Base-by-base conservation (phyloP, 1,139 yeast species). In the Pichia norvegensis region DNA sequence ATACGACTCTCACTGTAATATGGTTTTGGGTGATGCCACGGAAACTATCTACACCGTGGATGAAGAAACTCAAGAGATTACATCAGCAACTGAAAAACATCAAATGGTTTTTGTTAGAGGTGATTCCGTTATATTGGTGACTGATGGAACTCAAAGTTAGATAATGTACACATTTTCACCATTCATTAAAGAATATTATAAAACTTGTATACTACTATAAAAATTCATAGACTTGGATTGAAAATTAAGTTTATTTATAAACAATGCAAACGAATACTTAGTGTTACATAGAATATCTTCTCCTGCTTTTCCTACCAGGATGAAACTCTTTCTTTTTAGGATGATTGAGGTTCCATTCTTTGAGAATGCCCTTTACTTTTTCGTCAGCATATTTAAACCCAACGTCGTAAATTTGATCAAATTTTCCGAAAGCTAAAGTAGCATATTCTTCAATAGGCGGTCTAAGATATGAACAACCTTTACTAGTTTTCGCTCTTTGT, bases 41-140 rank as follows among this genome's bases (percentile, higher is more conserved):
- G 99, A 92, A 62, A 85, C 85, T 10, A 79, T 90, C 43, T 85
- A 78, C 60, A 71, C 72, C 35, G 61, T 78, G 35, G 76, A 71
- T 36, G 80, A 72, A 16, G 70, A 62, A 6, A 74, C 64, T 5
- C 64, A 70, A 11, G 73, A 72, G 17, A 60, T 72, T 36, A 66
- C 62, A 65, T 65, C 75, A 10, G 66, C 65, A 21, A 83, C 81
- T 39, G 86, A 85, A 61, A 72, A 73, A 50, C 77, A 88, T 21
- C 96, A 86, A 49, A 85, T 94, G 92, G 81, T 94, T 43, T 92
- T 90, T 67, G 92, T 94, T 20, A 80, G 98, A 69, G 98, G 98
- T 19, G 97, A 92, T 66, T 81, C 95, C 5, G 97, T 90, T 42
- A 86, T 92, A 46, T 73, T 88, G 16, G 61, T 60, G 10, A 54